Evolutionary conservation across 192 early-diverging fungal species (phyloP).

Genomic region (Funneliformis mosseae): DNA sequence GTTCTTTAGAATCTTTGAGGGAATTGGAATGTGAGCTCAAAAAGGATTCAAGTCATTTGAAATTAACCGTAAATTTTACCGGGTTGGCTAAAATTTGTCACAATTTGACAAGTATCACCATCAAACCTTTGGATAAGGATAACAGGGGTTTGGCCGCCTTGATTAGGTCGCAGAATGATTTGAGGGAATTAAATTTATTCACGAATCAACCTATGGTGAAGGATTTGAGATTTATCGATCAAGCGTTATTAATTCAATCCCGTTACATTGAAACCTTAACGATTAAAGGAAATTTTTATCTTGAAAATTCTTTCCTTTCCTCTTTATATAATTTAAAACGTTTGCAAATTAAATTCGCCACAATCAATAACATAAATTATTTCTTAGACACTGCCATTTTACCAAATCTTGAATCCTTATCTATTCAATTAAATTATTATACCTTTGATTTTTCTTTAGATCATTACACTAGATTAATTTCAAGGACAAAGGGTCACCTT

Average conservation of each 20-base stretch:
- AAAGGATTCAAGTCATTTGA: neutral
- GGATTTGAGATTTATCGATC: neutral
- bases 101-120: neutral
- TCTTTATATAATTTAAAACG: neutral
- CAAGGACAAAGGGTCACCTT: neutral
- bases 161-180: neutral
- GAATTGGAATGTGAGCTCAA: neutral
- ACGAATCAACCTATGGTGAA: neutral
- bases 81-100: neutral
- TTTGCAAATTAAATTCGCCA: neutral
- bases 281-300: neutral
- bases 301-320: neutral
- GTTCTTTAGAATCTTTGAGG: neutral
- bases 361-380: neutral
- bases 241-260: neutral
- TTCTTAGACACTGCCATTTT: neutral
- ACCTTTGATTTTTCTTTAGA: neutral
- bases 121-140: neutral
- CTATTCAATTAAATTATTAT: neutral
- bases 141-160: neutral
- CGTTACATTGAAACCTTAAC: neutral
- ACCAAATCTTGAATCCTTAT: neutral
- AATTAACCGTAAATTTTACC: neutral
- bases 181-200: neutral
- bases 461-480: neutral